Base-by-base conservation (phyloP, 441 rosid genomes). In the Kokia cookei region DNA sequence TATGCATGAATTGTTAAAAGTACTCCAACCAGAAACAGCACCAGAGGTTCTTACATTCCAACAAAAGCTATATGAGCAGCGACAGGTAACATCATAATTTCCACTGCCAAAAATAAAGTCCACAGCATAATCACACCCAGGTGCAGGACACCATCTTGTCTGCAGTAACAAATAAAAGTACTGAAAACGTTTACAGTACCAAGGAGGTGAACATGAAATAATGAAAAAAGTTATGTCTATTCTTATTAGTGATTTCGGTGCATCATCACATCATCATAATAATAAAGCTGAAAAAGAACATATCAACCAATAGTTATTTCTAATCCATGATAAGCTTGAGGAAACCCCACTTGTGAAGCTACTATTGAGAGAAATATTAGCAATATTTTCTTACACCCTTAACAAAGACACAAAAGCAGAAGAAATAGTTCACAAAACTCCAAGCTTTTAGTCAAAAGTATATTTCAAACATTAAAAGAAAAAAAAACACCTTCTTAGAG, bases 101-200 rank as follows among this genome's bases (percentile, higher is more conserved):
- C 88, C 94, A 84, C 90, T 78, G 42, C 94, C 94, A 66, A 85
- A 74, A 77, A 78, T 77, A 82, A 86, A 90, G 70, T 90, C 89
- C 75, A 90, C 89, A 62, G 92, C 94, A 19, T 82, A 90, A 76
- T 90, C 91, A 75, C 94, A 88, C 48, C 92, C 94, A 42, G 92
- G 94, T 63, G 94, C 94, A 29, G 95, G 95, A 80, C 95, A 90
- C 95, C 95, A 90, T 82, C 87, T 90, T 70, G 91, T 89, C 93
- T 90, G 74, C 73, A 82, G 77, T 42, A 75, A 43, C 54, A 65
- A 43, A 24, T 32, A 60, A 11, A 66, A 54, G 55, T 5, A 37
- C 22, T 69, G 7, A 65, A 43, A 40, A 37, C 24, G 11, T 7
- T 69, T 42, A 32, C 54, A 73, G 32, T 35, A 58, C 58, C 29